Percentiles rank a stretch among this genome's conserved stretches.
phyloP scores from a whole-genome alignment of 768 basidiomycete genomes.

The Russula emetica region DNA sequence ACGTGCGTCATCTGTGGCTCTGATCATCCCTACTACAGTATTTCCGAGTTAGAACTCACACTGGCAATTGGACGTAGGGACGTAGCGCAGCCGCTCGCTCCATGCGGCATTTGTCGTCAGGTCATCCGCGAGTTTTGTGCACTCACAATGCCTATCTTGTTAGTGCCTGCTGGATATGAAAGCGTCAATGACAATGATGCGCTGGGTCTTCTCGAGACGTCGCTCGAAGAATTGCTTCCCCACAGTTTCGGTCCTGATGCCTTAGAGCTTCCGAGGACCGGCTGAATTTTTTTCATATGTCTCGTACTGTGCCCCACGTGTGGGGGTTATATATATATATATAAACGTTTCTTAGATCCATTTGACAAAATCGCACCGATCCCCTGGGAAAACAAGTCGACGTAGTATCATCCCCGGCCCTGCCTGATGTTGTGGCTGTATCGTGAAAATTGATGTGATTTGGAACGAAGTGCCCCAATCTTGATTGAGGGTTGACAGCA shows the following conservation, averaged over 20 bases:
- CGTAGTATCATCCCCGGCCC: background rate
- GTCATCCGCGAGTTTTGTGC: conserved; percentile 83
- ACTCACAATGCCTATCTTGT: conserved; percentile 63
- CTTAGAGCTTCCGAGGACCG: conserved; percentile 22
- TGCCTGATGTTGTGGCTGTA: background rate
- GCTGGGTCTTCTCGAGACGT: conserved; percentile 18
- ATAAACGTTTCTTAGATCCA: background rate
- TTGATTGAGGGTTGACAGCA: background rate
- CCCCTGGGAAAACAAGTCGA: background rate
- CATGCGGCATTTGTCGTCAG: conserved; percentile 94
- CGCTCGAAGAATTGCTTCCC: conserved; percentile 22
- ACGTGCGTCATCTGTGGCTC: conserved; percentile 46
- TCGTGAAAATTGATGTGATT: background rate
- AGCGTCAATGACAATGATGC: background rate
- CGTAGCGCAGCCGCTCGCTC: conserved; percentile 61
- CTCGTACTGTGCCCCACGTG: background rate
- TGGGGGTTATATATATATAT: background rate
- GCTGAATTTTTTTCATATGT: background rate
- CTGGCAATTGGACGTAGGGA: conserved; percentile 46
- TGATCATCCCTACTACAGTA: background rate
- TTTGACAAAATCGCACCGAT: background rate
- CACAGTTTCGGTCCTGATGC: conserved; percentile 26
- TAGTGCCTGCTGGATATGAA: conserved; percentile 62
- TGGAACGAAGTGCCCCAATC: background rate
- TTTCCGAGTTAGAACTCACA: background rate